Conservation (phyloP, 331 rosid genomes). For the Malus hybrid region DNA sequence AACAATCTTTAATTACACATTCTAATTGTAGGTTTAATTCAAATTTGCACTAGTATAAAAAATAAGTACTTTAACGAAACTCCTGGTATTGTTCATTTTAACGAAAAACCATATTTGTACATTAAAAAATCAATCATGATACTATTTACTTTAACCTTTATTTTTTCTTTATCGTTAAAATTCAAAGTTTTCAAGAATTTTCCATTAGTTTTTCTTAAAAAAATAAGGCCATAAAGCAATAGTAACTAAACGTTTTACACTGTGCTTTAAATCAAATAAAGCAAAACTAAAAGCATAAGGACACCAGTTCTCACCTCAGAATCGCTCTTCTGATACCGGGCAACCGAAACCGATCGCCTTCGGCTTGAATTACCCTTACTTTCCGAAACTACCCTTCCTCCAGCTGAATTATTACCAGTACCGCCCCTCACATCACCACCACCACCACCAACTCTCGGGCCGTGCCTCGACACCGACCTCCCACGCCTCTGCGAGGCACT, state of each 20-base stretch:
- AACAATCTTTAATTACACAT: not conserved
- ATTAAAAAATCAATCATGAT: too few species aligned
- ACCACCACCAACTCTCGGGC: conserved; percentile 17
- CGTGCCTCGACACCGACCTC: conserved; percentile 80
- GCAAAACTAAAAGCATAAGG: not conserved
- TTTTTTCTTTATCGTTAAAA: too few species aligned
- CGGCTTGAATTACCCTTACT: conserved; percentile 45
- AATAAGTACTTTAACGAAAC: not conserved
- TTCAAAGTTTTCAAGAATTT: too few species aligned
- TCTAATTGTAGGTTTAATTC: not conserved
- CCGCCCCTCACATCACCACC: conserved; percentile 39
- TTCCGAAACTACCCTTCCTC: conserved; percentile 42
- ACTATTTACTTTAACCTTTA: too few species aligned
- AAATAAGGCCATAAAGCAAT: not conserved
- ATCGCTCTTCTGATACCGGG: conserved; percentile 73
- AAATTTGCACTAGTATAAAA: not conserved
- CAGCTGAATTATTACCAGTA: conserved; percentile 16
- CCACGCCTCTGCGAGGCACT: conserved; percentile 61
- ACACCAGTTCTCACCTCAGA: conserved; percentile 53
- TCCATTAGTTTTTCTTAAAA: too few species aligned
- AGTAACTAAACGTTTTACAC: not conserved
- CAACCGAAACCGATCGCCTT: conserved; percentile 80
- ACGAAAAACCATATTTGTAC: too few species aligned
- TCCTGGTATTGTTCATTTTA: too few species aligned
- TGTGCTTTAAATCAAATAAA: not conserved